Evolutionary conservation across 208 protist species (phyloP), one percentile per base, ranked within the genome.

Genomic region (Borovskyia barvae): DNA sequence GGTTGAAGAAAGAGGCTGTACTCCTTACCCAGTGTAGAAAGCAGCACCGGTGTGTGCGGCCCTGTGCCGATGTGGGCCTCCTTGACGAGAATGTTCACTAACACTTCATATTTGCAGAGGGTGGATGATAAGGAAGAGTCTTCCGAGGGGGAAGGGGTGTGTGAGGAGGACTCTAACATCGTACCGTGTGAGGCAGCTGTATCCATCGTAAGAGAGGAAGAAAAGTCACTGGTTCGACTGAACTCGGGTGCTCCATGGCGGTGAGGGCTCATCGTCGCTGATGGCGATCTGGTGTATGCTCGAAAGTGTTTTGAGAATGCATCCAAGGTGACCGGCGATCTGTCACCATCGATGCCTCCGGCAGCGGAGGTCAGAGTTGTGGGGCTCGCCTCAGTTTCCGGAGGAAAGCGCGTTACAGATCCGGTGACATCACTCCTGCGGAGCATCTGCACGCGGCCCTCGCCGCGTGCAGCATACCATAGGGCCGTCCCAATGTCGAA

Each of bases 401-500:
- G n/a, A 22, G 15, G 39, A 12, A 26, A 14, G 14, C 19, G 32
- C 8, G 24, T 59, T 1, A 46, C 28, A 7, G 22, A 20, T 14
- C 30, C 39, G 30, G 55, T 66, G 32, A 77, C 62, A 36, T 84
- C 79, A 37, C 56, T 66, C 19, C 53, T 46, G 26, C 25, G 43
- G 15, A 94, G 63, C 1, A 68, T 35, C 53, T 94, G 87, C 88
- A 94, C 85, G 36, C 85, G 82, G 2, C 91, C 91, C 9, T 66
- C 65, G 5, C 82, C 91, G 4, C 87, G 75, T 5, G 94, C 82
- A 9, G 93, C 95, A 70, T 97, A 85, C 94, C 95, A 99, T 8
- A 99, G 73, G 39, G 94, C 96, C 0, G 87, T 90, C 47, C 91
- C 96, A 57, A 99, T 98, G 74, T 97, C 97, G 24, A 97, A 56